A percentile compares a stretch with the other conserved stretches of the same genome.
These are phyloP conservation scores for Nelumbo lutea DNA, from an alignment of 164 flowering plant species.

Conservation along the genomic window DNA sequence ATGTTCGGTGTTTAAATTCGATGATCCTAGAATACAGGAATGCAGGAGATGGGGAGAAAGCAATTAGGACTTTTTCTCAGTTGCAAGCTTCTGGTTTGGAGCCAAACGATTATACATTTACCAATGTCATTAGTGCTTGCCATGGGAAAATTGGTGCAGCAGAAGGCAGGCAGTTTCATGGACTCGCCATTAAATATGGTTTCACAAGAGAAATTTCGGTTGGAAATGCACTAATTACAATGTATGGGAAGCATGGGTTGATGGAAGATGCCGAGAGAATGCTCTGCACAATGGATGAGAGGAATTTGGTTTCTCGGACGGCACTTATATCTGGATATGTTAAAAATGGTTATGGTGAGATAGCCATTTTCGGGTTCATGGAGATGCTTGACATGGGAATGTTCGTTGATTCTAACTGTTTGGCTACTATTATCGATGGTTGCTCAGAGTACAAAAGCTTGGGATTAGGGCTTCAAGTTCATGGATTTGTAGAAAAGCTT, in stretches of 20 bases:
- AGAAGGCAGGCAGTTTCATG: conserved; percentile 28
- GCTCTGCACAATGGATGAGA: conserved; percentile 20
- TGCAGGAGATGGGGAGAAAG: conserved; percentile 21
- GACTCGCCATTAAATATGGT: conserved; percentile 23
- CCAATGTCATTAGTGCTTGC: conserved; percentile 27
- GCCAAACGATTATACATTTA: conserved; percentile 30
- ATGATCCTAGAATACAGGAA: conserved; percentile 32
- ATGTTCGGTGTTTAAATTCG: conserved; percentile 28
- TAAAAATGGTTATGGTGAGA: conserved; percentile 17
- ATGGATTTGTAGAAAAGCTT: conserved; percentile 24
- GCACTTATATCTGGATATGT: conserved; percentile 34
- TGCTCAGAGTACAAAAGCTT: conserved; percentile 28
- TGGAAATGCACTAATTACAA: conserved; percentile 27
- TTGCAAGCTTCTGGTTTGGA: conserved; percentile 24
- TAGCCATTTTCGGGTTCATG: conserved; percentile 19
- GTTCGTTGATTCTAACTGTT: conserved; percentile 24
- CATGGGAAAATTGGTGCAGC: conserved; percentile 8
- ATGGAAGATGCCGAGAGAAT: conserved; percentile 29
- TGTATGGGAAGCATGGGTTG: conserved; percentile 29
- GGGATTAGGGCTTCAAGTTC: conserved; percentile 27
- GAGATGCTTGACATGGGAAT: conserved; percentile 20
- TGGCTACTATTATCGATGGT: conserved; percentile 24
- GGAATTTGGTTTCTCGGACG: conserved; percentile 35
- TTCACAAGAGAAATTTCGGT: conserved; percentile 15
- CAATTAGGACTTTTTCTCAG: conserved; percentile 16